Percentiles rank a stretch among this genome's conserved stretches.
Conservation (phyloP, 176 grass and related monocot species). For the Musa schizocarpa region DNA sequence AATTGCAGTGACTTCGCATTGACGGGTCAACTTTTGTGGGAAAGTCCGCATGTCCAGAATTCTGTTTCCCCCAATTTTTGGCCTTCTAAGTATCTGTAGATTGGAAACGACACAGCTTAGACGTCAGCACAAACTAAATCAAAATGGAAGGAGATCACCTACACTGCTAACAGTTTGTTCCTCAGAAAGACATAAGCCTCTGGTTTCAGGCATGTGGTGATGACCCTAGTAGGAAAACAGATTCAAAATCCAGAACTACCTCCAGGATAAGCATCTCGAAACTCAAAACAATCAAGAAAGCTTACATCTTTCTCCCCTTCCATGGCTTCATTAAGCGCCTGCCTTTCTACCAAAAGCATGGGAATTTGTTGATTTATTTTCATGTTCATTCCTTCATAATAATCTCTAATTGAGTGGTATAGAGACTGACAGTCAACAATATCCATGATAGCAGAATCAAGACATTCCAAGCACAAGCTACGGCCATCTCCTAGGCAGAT, state of each 20-base stretch:
- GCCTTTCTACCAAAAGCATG: constrained; percentile 95
- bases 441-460: constrained; percentile 91
- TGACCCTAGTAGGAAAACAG: constrained; percentile 40
- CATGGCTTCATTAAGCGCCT: constrained; percentile 97
- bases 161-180: constrained; percentile 96
- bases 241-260: background rate
- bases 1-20: constrained; percentile 92
- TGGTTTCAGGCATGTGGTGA: constrained; percentile 94
- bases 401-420: constrained; percentile 96
- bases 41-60: constrained; percentile 73
- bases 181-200: constrained; percentile 89
- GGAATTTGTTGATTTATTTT: constrained; percentile 97
- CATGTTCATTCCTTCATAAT: constrained; percentile 99
- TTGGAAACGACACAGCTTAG: background rate
- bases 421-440: constrained; percentile 84
- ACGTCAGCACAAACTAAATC: background rate
- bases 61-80: constrained; percentile 66
- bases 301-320: constrained; percentile 91
- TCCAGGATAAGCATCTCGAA: background rate
- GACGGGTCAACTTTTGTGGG: constrained; percentile 65
- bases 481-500: constrained; percentile 81
- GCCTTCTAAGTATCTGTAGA: constrained; percentile 61
- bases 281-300: constrained; percentile 11
- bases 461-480: constrained; percentile 85
- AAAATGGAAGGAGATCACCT: constrained; percentile 15